Evolutionary conservation across 2,329 filamentous ascomycete genomes (phyloP), one percentile per base, ranked within the genome.

Genomic region (Piedraia hortae): DNA sequence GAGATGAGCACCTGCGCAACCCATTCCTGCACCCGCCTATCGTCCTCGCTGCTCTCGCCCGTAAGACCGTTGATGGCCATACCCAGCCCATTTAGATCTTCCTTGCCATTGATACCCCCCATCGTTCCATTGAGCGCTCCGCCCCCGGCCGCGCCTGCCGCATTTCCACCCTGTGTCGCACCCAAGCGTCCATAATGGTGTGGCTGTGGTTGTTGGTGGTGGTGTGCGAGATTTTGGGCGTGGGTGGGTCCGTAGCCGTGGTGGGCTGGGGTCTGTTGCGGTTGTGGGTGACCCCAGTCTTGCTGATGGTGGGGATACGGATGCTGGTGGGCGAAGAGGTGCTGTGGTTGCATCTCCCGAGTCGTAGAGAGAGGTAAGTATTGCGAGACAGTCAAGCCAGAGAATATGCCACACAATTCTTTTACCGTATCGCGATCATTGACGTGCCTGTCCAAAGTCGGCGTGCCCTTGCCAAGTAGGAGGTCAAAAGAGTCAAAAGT

Each of bases 1-100:
- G 80, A 73, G 44, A 78, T 82, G 41, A 93, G 59, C 26, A 91
- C 58, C 44, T 91, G 80, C 24, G 80, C 75, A 31, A 91, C 85
- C 56, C 77, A 91, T 31, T 67, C 67, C 47, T 91, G 64, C n/a
- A 88, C 85, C 32, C 80, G 65, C 34, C 77, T 62, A 46, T 90
- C 90, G 43, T 91, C 82, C 43, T 91, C 82, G 24, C 33, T 53
- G 43, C 38, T 47, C 41, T 28, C 16, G 10, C 18, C 22, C 17
- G 22, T 12, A n/a, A 24, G 19, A 11, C 22, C 20, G 9, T 18
- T 17, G 16, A 17, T 17, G 16, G 7, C 7, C 16, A 10, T 7
- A 7, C 16, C 7, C 16, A 17, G 16, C 16, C 16, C 7, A 7
- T 17, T 17, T 7, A 7, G 16, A 17, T 10, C 10, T 7, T 17